phyloP scores from a whole-genome alignment of 2,329 filamentous ascomycete species.

The Biscogniauxia sp. region DNA sequence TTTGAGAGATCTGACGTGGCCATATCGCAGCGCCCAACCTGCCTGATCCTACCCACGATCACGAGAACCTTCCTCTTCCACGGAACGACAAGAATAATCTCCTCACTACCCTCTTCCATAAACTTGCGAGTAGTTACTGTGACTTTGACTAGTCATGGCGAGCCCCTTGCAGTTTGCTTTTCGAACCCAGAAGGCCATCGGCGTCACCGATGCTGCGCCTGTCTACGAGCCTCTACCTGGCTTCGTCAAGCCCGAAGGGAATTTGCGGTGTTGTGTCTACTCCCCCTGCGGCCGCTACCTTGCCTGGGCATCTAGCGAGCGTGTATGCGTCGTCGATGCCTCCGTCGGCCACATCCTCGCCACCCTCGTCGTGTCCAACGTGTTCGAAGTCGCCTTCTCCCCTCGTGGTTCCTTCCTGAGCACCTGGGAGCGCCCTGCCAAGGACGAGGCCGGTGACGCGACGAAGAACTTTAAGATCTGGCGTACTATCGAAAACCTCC shows the following conservation, averaged over 20 bases:
- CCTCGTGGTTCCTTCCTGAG: constrained; percentile 89
- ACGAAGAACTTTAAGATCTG: constrained; percentile 97
- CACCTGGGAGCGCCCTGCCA: constrained; percentile 91
- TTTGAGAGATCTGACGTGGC: constrained; percentile 6
- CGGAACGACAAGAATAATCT: constrained; percentile 28
- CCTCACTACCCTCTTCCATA: not conserved
- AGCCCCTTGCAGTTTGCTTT: constrained; percentile 92
- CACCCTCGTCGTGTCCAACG: constrained; percentile 73
- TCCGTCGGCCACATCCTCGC: constrained; percentile 72
- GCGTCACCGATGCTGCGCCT: constrained; percentile 86
- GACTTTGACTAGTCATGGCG: constrained; percentile 93
- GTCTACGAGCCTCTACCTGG: constrained; percentile 81
- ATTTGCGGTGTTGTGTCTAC: constrained; percentile 91
- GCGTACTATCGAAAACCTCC: constrained; percentile 72
- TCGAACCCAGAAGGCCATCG: constrained; percentile 95
- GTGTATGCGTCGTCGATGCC: constrained; percentile 81
- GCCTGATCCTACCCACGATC: constrained; percentile 7
- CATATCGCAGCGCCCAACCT: constrained; percentile 2
- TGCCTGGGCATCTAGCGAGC: constrained; percentile 87
- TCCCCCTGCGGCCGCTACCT: constrained; percentile 95
- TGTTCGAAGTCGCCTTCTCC: constrained; percentile 94
- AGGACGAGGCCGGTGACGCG: constrained; percentile 91
- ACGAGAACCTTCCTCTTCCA: constrained; percentile 9
- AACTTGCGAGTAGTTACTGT: constrained; percentile 49
- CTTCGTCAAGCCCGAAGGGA: constrained; percentile 86